Conservation (phyloP, 2,329 filamentous ascomycete genomes). For the Dichotomopilus funicola region DNA sequence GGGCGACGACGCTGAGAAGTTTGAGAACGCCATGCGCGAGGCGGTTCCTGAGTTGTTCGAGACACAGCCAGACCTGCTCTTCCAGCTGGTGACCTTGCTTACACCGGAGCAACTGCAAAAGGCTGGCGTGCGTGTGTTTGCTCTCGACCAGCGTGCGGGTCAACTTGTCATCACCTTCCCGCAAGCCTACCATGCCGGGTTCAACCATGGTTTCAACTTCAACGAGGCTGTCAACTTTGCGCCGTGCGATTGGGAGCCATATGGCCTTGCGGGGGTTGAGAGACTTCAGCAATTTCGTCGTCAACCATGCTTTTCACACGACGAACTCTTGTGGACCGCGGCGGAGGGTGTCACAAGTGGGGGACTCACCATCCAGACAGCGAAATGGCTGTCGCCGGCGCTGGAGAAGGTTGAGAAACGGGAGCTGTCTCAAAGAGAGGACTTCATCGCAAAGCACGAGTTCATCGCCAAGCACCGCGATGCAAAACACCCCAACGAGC, state of each 20-base stretch:
- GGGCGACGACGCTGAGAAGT: conserved; percentile 85
- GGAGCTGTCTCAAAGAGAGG: conserved; percentile 61
- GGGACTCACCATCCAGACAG: conserved; percentile 69
- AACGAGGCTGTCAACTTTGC: conserved; percentile 99
- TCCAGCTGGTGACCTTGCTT: conserved; percentile 92
- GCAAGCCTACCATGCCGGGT: conserved; percentile 93
- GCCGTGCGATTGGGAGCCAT: conserved; percentile 90
- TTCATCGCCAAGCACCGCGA: conserved; percentile 21
- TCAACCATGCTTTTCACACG: conserved; percentile 95
- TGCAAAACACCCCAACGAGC: conserved; percentile 51
- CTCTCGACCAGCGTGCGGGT: conserved; percentile 90
- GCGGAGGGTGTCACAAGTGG: conserved; percentile 66
- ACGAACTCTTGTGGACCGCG: conserved; percentile 87
- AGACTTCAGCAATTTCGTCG: conserved; percentile 80
- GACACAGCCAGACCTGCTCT: conserved; percentile 90
- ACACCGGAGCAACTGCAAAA: conserved; percentile 90
- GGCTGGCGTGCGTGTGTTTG: conserved; percentile 87
- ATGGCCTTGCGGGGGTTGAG: conserved; percentile 77
- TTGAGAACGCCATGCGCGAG: conserved; percentile 90
- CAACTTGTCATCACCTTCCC: conserved; percentile 97
- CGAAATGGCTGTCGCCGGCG: conserved; percentile 90
- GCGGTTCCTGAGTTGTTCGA: conserved; percentile 95
- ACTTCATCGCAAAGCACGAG: conserved; percentile 48
- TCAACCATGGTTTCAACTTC: conserved; percentile 98
- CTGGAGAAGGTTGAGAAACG: conserved; percentile 70